A percentile compares a stretch with the other conserved stretches of the same genome.
Conservation (phyloP, 2,329 filamentous ascomycete genomes). For the Dactylellina haptotyla region DNA sequence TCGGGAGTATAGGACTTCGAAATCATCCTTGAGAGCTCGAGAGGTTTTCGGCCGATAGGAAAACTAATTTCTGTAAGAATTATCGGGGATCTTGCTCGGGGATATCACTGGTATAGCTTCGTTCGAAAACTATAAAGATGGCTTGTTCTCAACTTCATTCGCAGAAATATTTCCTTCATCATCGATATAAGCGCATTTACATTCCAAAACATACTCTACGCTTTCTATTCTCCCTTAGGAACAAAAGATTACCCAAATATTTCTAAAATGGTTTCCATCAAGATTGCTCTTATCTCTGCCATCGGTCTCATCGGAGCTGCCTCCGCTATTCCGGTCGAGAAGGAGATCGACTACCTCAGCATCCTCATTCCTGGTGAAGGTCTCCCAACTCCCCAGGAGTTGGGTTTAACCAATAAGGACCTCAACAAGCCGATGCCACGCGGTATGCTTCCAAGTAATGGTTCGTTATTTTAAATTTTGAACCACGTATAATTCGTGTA, state of each 20-base stretch:
- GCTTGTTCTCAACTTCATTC: neutral
- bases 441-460: neutral
- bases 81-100: no score
- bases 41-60: no score
- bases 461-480: neutral
- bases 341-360: constrained; percentile 15
- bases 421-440: constrained; percentile 15
- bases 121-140: neutral
- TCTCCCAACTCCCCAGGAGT: constrained; percentile 11
- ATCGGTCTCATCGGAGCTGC: constrained; percentile 6
- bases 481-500: neutral
- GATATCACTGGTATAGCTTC: no score
- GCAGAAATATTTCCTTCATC: neutral
- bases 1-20: no score
- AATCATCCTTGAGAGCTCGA: no score
- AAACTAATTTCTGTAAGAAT: no score
- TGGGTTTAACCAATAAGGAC: constrained; percentile 21
- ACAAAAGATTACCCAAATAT: neutral
- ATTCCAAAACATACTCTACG: neutral
- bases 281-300: constrained; percentile 1
- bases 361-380: constrained; percentile 9
- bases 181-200: neutral
- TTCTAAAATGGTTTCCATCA: constrained; percentile 14
- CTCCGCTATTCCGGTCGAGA: neutral
- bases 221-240: neutral